A percentile compares a stretch with the other conserved stretches of the same genome.
These are phyloP conservation scores for Borealophlyctis nickersoniae DNA, from an alignment of 192 early-diverging fungal genomes.

Conservation along the genomic window DNA sequence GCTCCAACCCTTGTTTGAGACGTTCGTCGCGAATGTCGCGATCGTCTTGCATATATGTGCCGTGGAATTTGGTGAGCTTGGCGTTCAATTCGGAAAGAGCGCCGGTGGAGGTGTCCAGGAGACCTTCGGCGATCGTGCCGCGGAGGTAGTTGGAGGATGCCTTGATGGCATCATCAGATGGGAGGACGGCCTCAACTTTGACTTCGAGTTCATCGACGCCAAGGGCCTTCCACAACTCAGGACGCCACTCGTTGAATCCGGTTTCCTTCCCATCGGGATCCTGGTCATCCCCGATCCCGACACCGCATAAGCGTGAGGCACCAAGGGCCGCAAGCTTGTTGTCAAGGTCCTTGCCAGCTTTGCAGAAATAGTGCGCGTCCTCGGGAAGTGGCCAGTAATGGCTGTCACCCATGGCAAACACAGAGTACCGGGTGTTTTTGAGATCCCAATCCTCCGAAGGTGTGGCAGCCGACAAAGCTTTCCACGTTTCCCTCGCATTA, in stretches of 20 bases:
- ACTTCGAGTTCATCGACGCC: conserved; percentile 70
- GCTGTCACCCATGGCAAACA: conserved; percentile 90
- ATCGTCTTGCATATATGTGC: conserved; percentile 96
- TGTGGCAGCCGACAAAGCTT: conserved; percentile 53
- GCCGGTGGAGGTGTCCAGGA: conserved; percentile 80
- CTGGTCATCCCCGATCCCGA: conserved; percentile 89
- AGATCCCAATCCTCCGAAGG: conserved; percentile 57
- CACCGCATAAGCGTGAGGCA: conserved; percentile 55
- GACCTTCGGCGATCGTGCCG: conserved; percentile 84
- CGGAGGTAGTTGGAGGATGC: conserved; percentile 86
- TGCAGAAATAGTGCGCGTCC: conserved; percentile 88
- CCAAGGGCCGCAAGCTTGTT: conserved; percentile 74
- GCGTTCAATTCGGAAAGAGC: conserved; percentile 83
- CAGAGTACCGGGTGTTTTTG: conserved; percentile 65
- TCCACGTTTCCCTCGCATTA: conserved; percentile 87
- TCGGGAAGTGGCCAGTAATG: conserved; percentile 95
- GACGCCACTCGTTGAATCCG: conserved; percentile 73
- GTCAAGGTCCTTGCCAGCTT: conserved; percentile 85
- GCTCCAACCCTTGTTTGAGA: conserved; percentile 80
- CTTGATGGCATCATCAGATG: conserved; percentile 90
- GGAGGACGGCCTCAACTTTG: conserved; percentile 56
- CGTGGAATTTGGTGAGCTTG: conserved; percentile 95
- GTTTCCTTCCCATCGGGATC: conserved; percentile 90
- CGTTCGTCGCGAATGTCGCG: conserved; percentile 87
- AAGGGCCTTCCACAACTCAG: conserved; percentile 79